phyloP scores from a whole-genome alignment of 768 basidiomycete genomes.

The Suillus decipiens region DNA sequence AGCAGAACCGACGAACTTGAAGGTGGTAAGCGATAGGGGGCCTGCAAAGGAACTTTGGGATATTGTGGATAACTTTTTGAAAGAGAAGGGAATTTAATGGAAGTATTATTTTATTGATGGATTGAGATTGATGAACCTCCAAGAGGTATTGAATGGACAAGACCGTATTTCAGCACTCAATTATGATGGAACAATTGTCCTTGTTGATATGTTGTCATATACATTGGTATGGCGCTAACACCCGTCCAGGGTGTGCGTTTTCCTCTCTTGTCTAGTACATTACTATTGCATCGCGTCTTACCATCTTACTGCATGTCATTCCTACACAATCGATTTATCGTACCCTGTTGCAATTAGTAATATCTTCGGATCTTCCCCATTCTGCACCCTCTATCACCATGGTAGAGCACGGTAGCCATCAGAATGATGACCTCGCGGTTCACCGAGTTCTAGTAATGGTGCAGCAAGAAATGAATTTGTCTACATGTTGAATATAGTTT shows the following conservation, averaged over 20 bases:
- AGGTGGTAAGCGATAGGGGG: slow-evolving; percentile 20
- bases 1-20: slow-evolving; percentile 11
- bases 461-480: no score
- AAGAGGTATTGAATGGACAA: neutral
- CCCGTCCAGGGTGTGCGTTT: neutral
- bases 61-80: slow-evolving; percentile 28
- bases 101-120: neutral
- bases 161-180: no score
- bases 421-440: no score
- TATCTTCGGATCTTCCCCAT: no score
- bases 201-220: neutral
- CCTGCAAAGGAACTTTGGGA: slow-evolving; percentile 32
- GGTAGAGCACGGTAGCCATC: no score
- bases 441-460: no score
- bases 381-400: no score
- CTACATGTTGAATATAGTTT: no score
- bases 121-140: neutral
- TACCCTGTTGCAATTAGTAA: neutral
- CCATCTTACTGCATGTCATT: neutral
- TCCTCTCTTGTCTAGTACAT: neutral
- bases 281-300: neutral
- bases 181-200: neutral
- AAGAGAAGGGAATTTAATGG: slow-evolving; percentile 22
- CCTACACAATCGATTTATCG: neutral
- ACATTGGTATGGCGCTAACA: no score